phyloP scores from a whole-genome alignment of 1,284 basidiomycete genomes.

The Sporisorium sorghi region DNA sequence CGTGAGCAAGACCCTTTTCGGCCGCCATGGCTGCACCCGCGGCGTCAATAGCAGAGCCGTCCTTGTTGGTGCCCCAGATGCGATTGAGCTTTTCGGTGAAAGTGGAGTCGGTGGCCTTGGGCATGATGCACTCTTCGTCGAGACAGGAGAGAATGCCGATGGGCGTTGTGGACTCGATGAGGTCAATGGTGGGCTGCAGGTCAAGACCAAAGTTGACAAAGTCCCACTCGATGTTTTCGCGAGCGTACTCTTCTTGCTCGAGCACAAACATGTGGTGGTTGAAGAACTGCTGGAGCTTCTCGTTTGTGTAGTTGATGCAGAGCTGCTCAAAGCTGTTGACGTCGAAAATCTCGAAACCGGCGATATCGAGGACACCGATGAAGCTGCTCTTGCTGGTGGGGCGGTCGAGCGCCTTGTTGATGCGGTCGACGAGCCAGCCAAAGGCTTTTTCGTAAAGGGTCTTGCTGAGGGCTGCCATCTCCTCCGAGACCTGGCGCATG shows the following conservation, averaged over 20 bases:
- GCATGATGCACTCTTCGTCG: constrained; percentile 99
- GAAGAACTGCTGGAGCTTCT: constrained; percentile 71
- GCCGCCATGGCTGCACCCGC: constrained; percentile 54
- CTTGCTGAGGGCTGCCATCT: constrained; percentile 91
- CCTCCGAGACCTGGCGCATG: constrained; percentile 90
- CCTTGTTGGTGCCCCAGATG: constrained; percentile 63
- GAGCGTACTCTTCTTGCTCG: constrained; percentile 97
- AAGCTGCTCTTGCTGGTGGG: constrained; percentile 90
- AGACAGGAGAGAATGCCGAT: constrained; percentile 94
- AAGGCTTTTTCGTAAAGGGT: constrained; percentile 98
- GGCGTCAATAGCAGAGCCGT: constrained; percentile 55
- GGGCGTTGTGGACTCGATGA: constrained; percentile 81
- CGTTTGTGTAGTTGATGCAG: constrained; percentile 97
- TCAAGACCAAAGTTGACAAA: constrained; percentile 99
- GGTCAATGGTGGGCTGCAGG: constrained; percentile 96
- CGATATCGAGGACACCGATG: constrained; percentile 98
- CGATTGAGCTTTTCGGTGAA: constrained; percentile 87
- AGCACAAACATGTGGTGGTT: constrained; percentile 99
- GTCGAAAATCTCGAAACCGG: constrained; percentile 92
- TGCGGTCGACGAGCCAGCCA: constrained; percentile 89
- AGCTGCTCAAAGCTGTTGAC: constrained; percentile 86
- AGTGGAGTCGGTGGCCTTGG: constrained; percentile 92
- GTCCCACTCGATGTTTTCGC: constrained; percentile 97
- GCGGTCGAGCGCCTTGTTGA: constrained; percentile 92
- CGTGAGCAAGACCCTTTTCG: constrained; percentile 69